A percentile compares a stretch with the other conserved stretches of the same genome.
phyloP scores from a whole-genome alignment of 345 rosid genomes.

The Hibiscus tridactylites region DNA sequence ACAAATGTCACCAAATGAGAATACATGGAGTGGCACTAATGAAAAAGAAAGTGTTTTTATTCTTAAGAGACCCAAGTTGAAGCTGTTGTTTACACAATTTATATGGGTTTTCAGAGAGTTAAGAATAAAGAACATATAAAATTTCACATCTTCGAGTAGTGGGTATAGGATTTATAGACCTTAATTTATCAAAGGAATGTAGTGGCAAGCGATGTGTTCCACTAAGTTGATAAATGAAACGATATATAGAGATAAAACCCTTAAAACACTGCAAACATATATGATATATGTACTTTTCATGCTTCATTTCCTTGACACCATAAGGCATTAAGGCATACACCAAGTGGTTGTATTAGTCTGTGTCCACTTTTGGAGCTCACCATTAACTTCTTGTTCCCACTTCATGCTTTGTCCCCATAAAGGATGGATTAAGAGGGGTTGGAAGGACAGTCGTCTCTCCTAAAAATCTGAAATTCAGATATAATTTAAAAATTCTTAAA shows the following conservation, averaged over 20 bases:
- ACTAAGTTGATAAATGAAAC: slow-evolving; percentile 9
- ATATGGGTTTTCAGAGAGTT: too few species aligned
- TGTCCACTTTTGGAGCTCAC: slow-evolving; percentile 17
- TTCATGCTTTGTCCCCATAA: background rate
- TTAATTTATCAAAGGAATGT: slow-evolving; percentile 7
- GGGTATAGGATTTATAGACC: slow-evolving; percentile 5
- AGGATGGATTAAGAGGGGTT: too few species aligned
- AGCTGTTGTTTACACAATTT: too few species aligned
- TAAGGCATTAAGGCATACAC: background rate
- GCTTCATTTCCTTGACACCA: slow-evolving; percentile 4
- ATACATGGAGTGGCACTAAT: too few species aligned
- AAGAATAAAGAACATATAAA: too few species aligned
- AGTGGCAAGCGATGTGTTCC: slow-evolving; percentile 42
- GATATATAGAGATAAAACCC: background rate
- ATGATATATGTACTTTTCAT: background rate
- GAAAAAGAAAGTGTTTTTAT: too few species aligned
- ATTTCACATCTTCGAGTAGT: background rate
- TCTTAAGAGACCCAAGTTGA: too few species aligned
- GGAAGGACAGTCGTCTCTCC: too few species aligned
- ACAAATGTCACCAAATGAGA: too few species aligned
- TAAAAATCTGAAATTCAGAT: too few species aligned
- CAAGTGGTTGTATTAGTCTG: background rate
- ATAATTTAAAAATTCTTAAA: too few species aligned
- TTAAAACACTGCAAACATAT: background rate
- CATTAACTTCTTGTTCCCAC: background rate